Evolutionary conservation across 257 asterid genomes (phyloP), one percentile per base, ranked within the genome.

Genomic region (Pogostemon cablin): DNA sequence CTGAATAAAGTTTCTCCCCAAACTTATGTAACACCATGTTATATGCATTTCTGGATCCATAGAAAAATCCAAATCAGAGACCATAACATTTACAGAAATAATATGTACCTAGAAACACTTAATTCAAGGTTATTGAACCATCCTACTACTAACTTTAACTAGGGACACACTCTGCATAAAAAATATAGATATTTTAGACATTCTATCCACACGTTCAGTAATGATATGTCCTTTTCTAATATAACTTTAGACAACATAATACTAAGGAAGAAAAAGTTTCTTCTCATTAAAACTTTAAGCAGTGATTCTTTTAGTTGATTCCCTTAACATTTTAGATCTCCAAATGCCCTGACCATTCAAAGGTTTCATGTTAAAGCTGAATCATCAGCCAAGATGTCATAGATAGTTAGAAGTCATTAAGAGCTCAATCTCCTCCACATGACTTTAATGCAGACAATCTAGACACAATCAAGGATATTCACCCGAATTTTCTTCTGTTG

Each of bases 1-100:
- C 98, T 9, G 91, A 80, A 73, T 92, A 92, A 20, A 92, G 88
- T 80, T 82, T 88, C 85, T 92, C 98, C 50, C 98, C 97, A 67
- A 79, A 84, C 78, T 90, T 90, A 69, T 92, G 91, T 66, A 92
- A 66, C 43, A 92, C 95, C 98, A 92, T 92, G 63, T 88, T 88
- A 75, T 86, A 90, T 58, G 97, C 97, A 79, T 87, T 84, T 65
- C 98, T 92, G 90, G 50, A 67, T 67, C 47, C 62, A 77, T 0
- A 65, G 48, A 71, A 75, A 80, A 62, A 3, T 50, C 15, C 44
- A 69, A 57, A 71, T 84, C 73, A 80, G 77, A 77, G 68, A 75
- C 34, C 43, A 67, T 9, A 10, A 15, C 44, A 49, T 44, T 72
- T 61, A 17, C 44, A 53, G 47, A 12, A 6, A 50, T 59, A 62